Percentiles rank a stretch among this genome's conserved stretches.
Conservation (phyloP, 257 asterid genomes). For the Solanum ahanhuiri region DNA sequence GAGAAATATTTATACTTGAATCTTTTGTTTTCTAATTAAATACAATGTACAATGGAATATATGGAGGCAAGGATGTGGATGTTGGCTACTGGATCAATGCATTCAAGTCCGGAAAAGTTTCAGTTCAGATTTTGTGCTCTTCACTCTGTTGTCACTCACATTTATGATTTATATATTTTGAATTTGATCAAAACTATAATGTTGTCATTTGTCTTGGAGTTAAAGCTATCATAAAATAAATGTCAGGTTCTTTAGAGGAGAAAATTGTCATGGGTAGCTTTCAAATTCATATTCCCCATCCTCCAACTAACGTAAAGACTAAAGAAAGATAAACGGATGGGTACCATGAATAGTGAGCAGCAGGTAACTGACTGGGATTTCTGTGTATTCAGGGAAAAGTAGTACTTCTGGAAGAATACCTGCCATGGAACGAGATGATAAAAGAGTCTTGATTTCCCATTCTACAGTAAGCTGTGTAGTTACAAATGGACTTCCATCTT, state of each 20-base stretch:
- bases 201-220: neutral
- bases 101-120: neutral
- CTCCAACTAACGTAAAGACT: neutral
- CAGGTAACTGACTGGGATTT: neutral
- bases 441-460: slow-evolving; percentile 22
- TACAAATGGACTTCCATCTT: neutral
- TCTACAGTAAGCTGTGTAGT: slow-evolving; percentile 40
- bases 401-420: slow-evolving; percentile 22
- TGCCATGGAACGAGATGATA: slow-evolving; percentile 27
- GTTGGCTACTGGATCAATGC: neutral
- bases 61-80: neutral
- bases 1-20: neutral
- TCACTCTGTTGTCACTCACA: neutral
- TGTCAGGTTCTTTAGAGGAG: neutral
- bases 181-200: neutral
- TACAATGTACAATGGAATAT: neutral
- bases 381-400: slow-evolving; percentile 37
- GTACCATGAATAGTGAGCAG: neutral
- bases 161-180: neutral
- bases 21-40: neutral
- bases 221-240: neutral
- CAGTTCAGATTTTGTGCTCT: neutral
- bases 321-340: neutral
- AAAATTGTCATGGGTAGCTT: neutral
- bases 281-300: neutral